Percentiles rank a stretch among this genome's conserved stretches.
phyloP scores from a whole-genome alignment of 305 asterid genomes.

The Fraxinus paxiana region DNA sequence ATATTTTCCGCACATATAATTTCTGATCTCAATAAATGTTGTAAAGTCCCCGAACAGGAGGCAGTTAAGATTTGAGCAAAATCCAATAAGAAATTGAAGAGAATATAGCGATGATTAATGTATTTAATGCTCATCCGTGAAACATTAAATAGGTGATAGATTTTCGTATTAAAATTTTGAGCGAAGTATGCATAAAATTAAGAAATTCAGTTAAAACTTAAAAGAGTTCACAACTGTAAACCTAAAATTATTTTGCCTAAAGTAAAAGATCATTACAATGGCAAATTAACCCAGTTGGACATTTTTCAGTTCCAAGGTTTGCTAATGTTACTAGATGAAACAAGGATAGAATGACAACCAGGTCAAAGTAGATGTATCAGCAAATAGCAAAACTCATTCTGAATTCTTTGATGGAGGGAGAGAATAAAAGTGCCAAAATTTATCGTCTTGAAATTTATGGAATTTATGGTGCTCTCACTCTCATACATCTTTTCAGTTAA shows the following conservation, averaged over 20 bases:
- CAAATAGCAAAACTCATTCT: not conserved
- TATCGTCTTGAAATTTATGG: not conserved
- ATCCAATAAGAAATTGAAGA: not conserved
- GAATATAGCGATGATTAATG: not conserved
- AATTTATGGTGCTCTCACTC: not conserved
- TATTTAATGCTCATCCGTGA: not conserved
- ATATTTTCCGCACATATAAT: not conserved
- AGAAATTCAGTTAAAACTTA: not conserved
- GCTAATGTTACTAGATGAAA: not conserved
- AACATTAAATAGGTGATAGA: not conserved
- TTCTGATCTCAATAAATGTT: not conserved
- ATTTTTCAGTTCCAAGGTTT: not conserved
- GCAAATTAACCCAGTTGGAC: not conserved
- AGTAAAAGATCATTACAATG: not conserved
- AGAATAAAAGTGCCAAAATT: not conserved
- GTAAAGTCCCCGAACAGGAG: not conserved
- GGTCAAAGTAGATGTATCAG: not conserved
- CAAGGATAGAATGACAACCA: not conserved
- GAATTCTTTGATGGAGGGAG: not conserved
- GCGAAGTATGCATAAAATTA: not conserved
- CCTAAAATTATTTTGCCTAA: not conserved
- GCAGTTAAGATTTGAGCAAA: not conserved
- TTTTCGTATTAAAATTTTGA: not conserved
- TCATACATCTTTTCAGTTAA: not conserved
- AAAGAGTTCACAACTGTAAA: not conserved